A percentile compares a stretch with the other conserved stretches of the same genome.
Conservation (phyloP, 768 basidiomycete species). For the Trichaptum fuscoviolaceum region DNA sequence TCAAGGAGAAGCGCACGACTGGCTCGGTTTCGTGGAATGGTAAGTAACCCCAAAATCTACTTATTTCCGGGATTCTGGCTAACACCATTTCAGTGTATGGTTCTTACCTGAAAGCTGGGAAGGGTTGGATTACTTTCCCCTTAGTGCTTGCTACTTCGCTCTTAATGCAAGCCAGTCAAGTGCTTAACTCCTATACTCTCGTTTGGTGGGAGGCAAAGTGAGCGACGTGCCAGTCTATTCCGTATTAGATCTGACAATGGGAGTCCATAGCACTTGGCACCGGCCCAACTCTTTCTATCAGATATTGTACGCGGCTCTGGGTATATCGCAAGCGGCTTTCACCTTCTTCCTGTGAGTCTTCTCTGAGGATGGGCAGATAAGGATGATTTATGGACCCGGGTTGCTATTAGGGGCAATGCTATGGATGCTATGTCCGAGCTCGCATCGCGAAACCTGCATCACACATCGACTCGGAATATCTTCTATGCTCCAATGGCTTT, state of each 20-base stretch:
- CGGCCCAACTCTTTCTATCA: slow-evolving; percentile 57
- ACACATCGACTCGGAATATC: slow-evolving; percentile 46
- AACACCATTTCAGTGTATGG: slow-evolving; percentile 42
- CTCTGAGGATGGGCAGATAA: not conserved
- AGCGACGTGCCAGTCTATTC: slow-evolving; percentile 14
- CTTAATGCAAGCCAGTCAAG: slow-evolving; percentile 56
- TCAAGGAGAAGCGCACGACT: slow-evolving; percentile 59
- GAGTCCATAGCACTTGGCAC: slow-evolving; percentile 34
- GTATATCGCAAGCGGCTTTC: slow-evolving; percentile 50
- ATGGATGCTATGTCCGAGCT: slow-evolving; percentile 54
- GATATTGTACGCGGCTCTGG: slow-evolving; percentile 55
- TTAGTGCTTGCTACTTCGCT: slow-evolving; percentile 44
- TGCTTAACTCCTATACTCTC: slow-evolving; percentile 61
- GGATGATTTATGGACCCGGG: not conserved
- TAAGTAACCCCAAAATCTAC: slow-evolving; percentile 19
- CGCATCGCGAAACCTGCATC: slow-evolving; percentile 61
- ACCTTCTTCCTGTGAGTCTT: slow-evolving; percentile 50
- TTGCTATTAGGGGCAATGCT: slow-evolving; percentile 36
- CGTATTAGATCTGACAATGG: not conserved
- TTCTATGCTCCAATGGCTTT: slow-evolving; percentile 73
- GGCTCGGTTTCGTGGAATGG: slow-evolving; percentile 53
- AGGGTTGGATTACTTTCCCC: slow-evolving; percentile 44
- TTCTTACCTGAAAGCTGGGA: slow-evolving; percentile 53
- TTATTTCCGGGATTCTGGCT: not conserved
- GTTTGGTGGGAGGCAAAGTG: slow-evolving; percentile 70